These are phyloP conservation scores for Grosmannia clavigera DNA, from an alignment of 2,329 filamentous ascomycete species.

Conservation along the genomic window DNA sequence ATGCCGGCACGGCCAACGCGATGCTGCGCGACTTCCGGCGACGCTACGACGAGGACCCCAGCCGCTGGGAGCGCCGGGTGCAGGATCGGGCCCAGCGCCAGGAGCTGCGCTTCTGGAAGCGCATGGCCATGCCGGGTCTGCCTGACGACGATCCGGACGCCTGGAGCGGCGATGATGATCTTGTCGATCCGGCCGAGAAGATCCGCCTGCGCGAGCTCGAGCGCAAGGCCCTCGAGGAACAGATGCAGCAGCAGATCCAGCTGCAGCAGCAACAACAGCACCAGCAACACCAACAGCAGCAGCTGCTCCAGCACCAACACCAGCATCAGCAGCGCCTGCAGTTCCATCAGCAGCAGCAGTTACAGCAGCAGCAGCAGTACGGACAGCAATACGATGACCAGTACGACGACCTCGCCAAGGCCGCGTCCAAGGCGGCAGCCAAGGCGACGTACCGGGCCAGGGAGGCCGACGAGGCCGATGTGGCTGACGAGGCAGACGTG, in stretches of 20 bases:
- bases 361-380: conserved; percentile 17
- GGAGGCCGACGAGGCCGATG: not conserved
- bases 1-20: conserved; percentile 46
- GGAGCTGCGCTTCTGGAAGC: conserved; percentile 54
- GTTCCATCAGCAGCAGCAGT: conserved; percentile 18
- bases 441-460: not conserved
- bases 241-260: conserved; percentile 18
- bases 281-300: conserved; percentile 18
- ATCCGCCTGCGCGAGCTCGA: conserved; percentile 38
- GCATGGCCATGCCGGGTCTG: conserved; percentile 45
- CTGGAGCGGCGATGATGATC: conserved; percentile 54
- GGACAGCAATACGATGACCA: conserved; percentile 4
- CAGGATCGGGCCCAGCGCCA: conserved; percentile 40
- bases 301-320: conserved; percentile 16
- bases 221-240: conserved; percentile 23
- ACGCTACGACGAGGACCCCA: conserved; percentile 42
- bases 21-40: conserved; percentile 43
- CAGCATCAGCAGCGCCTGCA: conserved; percentile 15
- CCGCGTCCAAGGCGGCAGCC: not conserved
- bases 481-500: not conserved
- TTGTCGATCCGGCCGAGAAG: conserved; percentile 50
- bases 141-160: conserved; percentile 47
- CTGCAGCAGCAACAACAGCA: conserved; percentile 12
- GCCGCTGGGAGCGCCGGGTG: conserved; percentile 39
- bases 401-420: too few species aligned